A percentile compares a stretch with the other conserved stretches of the same genome.
phyloP scores from a whole-genome alignment of 371 early-diverging fungal genomes.

The Mucor plumbeus region DNA sequence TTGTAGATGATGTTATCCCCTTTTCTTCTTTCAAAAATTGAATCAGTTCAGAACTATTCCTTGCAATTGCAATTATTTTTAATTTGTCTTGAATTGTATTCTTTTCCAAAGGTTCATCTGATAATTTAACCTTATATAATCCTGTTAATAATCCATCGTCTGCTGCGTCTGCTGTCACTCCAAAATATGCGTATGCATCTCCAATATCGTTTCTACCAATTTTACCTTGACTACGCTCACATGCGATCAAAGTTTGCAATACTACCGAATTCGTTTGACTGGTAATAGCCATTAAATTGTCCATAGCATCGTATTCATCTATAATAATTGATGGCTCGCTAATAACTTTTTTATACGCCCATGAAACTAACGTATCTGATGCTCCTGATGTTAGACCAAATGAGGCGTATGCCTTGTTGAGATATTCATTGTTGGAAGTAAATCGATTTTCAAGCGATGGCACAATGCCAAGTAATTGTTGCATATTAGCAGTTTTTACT shows the following conservation, averaged over 20 bases:
- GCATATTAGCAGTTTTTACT: conserved; percentile 24
- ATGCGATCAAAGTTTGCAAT: conserved; percentile 49
- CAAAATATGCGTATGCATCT: conserved; percentile 61
- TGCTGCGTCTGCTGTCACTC: conserved; percentile 34
- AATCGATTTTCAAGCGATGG: conserved; percentile 24
- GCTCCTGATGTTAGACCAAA: conserved; percentile 60
- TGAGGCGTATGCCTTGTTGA: conserved; percentile 30
- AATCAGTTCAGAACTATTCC: conserved; percentile 34
- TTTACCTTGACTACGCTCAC: conserved; percentile 54
- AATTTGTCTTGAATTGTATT: conserved; percentile 36
- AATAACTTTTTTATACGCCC: conserved; percentile 49
- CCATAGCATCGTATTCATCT: conserved; percentile 39
- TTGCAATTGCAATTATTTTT: conserved; percentile 35
- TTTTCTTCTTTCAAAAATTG: conserved; percentile 35
- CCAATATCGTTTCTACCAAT: conserved; percentile 50
- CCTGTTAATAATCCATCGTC: conserved; percentile 38
- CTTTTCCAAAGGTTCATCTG: conserved; percentile 42
- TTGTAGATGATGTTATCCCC: conserved; percentile 15
- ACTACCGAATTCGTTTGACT: conserved; percentile 39
- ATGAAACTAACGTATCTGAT: conserved; percentile 50
- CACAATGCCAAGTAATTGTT: conserved; percentile 13
- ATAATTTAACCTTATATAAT: conserved; percentile 38
- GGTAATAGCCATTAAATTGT: conserved; percentile 47
- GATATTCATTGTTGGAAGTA: conserved; percentile 20
- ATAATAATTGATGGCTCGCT: conserved; percentile 36